phyloP scores from a whole-genome alignment of 2,329 filamentous ascomycete species.

The Biscogniauxia marginata region DNA sequence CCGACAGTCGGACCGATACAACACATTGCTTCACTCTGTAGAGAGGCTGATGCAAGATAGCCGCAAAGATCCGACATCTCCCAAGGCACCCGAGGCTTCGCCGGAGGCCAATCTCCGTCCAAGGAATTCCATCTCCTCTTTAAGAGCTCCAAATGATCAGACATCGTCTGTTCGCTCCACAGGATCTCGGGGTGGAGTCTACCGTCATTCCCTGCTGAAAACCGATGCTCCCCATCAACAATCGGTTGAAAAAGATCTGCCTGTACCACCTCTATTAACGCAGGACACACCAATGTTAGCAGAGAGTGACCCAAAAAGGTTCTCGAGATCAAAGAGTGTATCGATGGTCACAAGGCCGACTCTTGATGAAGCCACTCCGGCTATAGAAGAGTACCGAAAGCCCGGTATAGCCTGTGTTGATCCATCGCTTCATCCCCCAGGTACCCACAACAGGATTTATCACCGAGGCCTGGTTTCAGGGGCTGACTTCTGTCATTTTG shows the following conservation, averaged over 20 bases:
- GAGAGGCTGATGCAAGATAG: neutral
- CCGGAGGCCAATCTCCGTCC: constrained; percentile 10
- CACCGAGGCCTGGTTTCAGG: constrained; percentile 15
- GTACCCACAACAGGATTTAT: constrained; percentile 10
- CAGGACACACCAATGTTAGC: constrained; percentile 2
- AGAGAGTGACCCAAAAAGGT: constrained; percentile 4
- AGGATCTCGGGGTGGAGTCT: constrained; percentile 16
- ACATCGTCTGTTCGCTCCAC: constrained; percentile 24
- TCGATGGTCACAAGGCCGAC: neutral
- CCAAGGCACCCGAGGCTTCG: constrained; percentile 2
- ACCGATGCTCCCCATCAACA: constrained; percentile 12
- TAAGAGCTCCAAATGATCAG: constrained; percentile 19
- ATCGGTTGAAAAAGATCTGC: constrained; percentile 22
- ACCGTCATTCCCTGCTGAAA: constrained; percentile 27
- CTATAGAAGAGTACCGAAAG: constrained; percentile 1
- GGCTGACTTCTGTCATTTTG: constrained; percentile 18
- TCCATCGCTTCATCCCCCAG: constrained; percentile 16
- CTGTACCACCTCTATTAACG: constrained; percentile 28
- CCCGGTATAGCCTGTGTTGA: constrained; percentile 15
- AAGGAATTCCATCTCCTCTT: constrained; percentile 22
- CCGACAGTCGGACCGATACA: neutral
- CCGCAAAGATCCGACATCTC: neutral
- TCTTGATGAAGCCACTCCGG: neutral
- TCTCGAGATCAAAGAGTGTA: constrained; percentile 2
- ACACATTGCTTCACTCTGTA: neutral